Percentiles rank a stretch among this genome's conserved stretches.
Conservation (phyloP, 495 filamentous ascomycete genomes). For the Neurospora sp. region DNA sequence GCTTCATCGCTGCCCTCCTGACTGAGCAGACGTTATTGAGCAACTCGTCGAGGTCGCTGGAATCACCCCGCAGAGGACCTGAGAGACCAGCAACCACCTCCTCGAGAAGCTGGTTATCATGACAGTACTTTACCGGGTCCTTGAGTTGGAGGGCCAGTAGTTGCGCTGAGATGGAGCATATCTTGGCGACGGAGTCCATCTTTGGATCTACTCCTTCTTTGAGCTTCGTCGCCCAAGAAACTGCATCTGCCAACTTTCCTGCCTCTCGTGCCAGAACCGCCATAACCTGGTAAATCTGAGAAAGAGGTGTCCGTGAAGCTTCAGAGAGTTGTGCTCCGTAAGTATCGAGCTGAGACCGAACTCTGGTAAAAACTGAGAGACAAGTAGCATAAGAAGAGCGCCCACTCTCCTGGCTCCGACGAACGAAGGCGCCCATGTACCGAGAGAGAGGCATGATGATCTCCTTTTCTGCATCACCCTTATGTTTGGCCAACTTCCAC, state of each 20-base stretch:
- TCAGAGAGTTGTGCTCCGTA: slow-evolving; percentile 10
- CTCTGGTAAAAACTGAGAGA: slow-evolving; percentile 11
- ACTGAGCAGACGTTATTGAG: slow-evolving; percentile 52
- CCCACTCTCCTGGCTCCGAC: slow-evolving; percentile 37
- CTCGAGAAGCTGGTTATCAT: slow-evolving; percentile 29
- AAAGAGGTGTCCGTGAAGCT: slow-evolving; percentile 24
- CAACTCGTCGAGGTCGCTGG: slow-evolving; percentile 59
- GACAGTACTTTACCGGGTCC: slow-evolving; percentile 17
- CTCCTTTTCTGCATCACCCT: slow-evolving; percentile 57
- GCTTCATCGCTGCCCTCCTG: slow-evolving; percentile 48
- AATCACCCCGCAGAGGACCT: slow-evolving; percentile 52
- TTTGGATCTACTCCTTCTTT: slow-evolving; percentile 19
- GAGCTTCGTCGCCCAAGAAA: slow-evolving; percentile 37
- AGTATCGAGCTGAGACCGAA: slow-evolving; percentile 18
- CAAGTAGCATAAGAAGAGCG: slow-evolving; percentile 31
- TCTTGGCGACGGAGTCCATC: slow-evolving; percentile 34
- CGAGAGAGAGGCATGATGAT: slow-evolving; percentile 57
- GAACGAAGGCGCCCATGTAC: slow-evolving; percentile 52
- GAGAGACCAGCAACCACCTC: slow-evolving; percentile 43
- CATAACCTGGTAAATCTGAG: slow-evolving; percentile 30
- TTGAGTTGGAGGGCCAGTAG: slow-evolving; percentile 35
- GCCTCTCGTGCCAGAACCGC: slow-evolving; percentile 34
- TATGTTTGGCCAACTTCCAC: slow-evolving; percentile 64
- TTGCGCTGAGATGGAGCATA: slow-evolving; percentile 32
- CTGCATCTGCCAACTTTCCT: slow-evolving; percentile 33